A percentile compares a stretch with the other conserved stretches of the same genome.
Evolutionary conservation across 2,329 filamentous ascomycete species (phyloP).

Genomic region (Fonsecaea pedrosoi): DNA sequence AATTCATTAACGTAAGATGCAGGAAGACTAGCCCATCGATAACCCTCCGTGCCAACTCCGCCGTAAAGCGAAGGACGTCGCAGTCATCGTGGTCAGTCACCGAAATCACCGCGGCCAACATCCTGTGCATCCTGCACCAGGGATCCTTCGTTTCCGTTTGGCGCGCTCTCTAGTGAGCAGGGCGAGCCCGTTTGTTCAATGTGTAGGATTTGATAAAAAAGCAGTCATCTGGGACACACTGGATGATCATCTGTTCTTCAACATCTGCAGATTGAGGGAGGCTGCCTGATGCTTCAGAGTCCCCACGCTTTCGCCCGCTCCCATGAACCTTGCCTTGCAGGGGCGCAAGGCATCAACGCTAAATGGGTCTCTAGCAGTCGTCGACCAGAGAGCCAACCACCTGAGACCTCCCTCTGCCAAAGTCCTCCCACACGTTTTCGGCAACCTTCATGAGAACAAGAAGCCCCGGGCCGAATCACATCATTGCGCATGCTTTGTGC

Average conservation of each 20-base stretch:
- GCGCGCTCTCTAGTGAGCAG: slow-evolving; percentile 16
- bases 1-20: slow-evolving; percentile 9
- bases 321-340: slow-evolving; percentile 21
- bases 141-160: slow-evolving; percentile 17
- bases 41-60: neutral
- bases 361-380: neutral
- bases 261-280: slow-evolving; percentile 5
- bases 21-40: neutral
- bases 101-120: slow-evolving; percentile 1
- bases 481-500: slow-evolving; percentile 21
- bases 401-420: slow-evolving; percentile 7
- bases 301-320: slow-evolving; percentile 25
- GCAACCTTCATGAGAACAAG: slow-evolving; percentile 6
- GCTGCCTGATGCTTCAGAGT: slow-evolving; percentile 17
- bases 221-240: neutral
- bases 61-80: neutral
- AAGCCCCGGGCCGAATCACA: slow-evolving; percentile 21
- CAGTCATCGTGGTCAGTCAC: neutral
- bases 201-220: slow-evolving; percentile 1
- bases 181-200: neutral
- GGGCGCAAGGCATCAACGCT: slow-evolving; percentile 8
- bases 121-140: slow-evolving; percentile 1
- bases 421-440: slow-evolving; percentile 12
- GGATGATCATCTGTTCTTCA: slow-evolving; percentile 13
- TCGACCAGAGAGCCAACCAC: slow-evolving; percentile 6